phyloP scores from a whole-genome alignment of 495 filamentous ascomycete genomes.

The Aspergillus cavernicola region DNA sequence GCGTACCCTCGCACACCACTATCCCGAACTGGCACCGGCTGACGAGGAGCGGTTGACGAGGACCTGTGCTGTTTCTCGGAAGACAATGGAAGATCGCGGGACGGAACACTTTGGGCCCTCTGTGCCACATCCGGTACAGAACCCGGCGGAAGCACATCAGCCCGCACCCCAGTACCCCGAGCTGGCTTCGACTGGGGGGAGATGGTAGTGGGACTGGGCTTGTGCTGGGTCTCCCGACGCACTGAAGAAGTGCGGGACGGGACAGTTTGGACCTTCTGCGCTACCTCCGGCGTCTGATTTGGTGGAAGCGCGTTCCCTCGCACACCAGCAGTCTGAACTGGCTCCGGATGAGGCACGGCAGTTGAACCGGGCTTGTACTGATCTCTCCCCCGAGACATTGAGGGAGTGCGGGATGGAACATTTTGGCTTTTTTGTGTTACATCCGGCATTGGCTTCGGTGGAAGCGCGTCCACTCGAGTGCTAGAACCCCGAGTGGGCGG shows the following conservation, averaged over 20 bases:
- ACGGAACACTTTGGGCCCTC: background rate
- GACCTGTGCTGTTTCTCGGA: background rate
- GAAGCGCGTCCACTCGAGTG: background rate
- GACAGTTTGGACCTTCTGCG: background rate
- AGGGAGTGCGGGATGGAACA: background rate
- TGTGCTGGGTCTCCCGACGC: background rate
- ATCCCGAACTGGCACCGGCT: background rate
- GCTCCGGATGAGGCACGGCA: background rate
- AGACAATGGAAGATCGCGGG: background rate
- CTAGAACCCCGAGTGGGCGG: background rate
- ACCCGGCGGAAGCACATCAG: background rate
- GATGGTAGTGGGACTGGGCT: background rate
- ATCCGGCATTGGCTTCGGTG: conserved; percentile 1
- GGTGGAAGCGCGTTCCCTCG: background rate
- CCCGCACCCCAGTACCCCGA: background rate
- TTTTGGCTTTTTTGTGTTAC: background rate
- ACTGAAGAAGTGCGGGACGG: background rate
- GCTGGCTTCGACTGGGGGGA: background rate
- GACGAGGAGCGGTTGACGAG: background rate
- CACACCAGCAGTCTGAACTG: background rate
- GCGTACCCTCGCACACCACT: background rate
- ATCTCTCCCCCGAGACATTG: background rate
- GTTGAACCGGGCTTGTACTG: background rate
- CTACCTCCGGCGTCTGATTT: background rate
- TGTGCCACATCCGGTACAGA: background rate